phyloP scores from a whole-genome alignment of 257 asterid species.

The Coffea eugenioides region DNA sequence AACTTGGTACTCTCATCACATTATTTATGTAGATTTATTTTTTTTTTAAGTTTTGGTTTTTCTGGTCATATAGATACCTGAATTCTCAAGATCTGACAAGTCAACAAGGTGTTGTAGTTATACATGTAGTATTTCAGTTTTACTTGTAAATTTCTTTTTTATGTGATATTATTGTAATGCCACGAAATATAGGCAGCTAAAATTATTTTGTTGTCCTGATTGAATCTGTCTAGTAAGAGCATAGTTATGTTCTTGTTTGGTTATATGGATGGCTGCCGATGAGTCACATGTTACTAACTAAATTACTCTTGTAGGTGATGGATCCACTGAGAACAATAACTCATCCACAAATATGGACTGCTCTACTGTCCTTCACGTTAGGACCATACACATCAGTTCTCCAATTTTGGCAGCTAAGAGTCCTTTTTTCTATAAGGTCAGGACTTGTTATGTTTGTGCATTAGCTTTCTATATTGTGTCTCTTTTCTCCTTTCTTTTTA shows the following conservation, averaged over 20 bases:
- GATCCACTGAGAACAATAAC: constrained; percentile 29
- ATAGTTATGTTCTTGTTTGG: neutral
- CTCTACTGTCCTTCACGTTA: constrained; percentile 36
- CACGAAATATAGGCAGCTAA: neutral
- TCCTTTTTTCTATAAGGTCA: constrained; percentile 69
- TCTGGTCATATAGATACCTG: neutral
- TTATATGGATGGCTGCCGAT: neutral
- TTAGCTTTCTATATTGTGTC: constrained; percentile 4
- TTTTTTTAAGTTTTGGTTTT: neutral
- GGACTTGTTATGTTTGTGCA: constrained; percentile 3
- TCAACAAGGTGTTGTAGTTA: neutral
- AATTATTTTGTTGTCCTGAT: neutral
- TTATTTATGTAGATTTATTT: constrained; percentile 3
- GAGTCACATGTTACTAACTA: neutral
- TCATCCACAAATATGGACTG: constrained; percentile 42
- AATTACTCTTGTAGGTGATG: constrained; percentile 37
- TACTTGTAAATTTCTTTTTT: neutral
- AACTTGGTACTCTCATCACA: constrained; percentile 30
- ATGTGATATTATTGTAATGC: neutral
- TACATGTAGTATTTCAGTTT: neutral
- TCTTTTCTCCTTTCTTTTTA: neutral
- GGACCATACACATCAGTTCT: constrained; percentile 75
- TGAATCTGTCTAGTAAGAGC: neutral
- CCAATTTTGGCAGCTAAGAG: constrained; percentile 91
- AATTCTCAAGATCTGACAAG: neutral